Evolutionary conservation across 1,139 yeast genomes (phyloP).

Genomic region (Debaryomyces subglobosus): DNA sequence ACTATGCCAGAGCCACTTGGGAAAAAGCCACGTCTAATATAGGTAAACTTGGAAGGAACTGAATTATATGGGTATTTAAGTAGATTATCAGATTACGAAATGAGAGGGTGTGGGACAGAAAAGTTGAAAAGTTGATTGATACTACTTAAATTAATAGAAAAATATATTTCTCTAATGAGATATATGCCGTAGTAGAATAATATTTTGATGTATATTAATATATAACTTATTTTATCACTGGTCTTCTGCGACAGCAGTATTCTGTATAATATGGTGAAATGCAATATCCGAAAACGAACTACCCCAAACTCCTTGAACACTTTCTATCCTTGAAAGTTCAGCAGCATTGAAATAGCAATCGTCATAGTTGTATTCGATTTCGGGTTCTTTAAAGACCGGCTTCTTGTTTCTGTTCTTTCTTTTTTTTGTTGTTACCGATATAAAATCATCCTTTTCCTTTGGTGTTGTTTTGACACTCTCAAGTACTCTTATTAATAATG

Average conservation of each 20-base stretch:
- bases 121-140: not conserved
- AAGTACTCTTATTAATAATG: conserved; percentile 40
- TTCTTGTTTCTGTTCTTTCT: conserved; percentile 30
- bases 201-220: conserved; percentile 5
- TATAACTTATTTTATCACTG: conserved; percentile 1
- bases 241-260: not conserved
- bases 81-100: not conserved
- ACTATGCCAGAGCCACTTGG: conserved; percentile 13
- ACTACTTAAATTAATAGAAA: conserved; percentile 3
- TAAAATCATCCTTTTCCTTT: conserved; percentile 30
- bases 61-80: not conserved
- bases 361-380: conserved; percentile 38
- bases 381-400: conserved; percentile 31
- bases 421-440: conserved; percentile 30
- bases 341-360: conserved; percentile 35
- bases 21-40: conserved; percentile 21
- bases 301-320: conserved; percentile 46
- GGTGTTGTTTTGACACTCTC: conserved; percentile 12
- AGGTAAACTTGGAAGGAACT: conserved; percentile 6
- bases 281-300: conserved; percentile 59
- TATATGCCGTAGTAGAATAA: conserved; percentile 1
- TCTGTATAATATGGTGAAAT: conserved; percentile 31
- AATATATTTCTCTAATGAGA: not conserved
- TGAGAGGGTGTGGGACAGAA: not conserved
- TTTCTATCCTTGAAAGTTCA: conserved; percentile 19